Evolutionary conservation across 305 asterid genomes (phyloP).

Genomic region (Fraxinus sp.): DNA sequence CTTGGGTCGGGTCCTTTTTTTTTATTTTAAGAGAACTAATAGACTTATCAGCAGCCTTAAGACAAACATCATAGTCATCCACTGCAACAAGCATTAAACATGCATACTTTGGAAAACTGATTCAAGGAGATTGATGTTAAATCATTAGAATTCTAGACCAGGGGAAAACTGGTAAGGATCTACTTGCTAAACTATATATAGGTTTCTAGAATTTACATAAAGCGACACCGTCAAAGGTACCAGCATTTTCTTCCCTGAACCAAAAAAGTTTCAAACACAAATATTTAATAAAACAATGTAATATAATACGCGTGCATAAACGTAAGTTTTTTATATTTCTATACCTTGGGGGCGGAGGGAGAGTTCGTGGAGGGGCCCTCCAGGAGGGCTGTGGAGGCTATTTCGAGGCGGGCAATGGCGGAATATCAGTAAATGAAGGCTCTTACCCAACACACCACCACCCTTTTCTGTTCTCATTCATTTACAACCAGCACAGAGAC

Average conservation of each 20-base stretch:
- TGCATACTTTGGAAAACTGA: background rate
- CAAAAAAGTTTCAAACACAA: background rate
- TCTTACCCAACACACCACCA: too few species aligned
- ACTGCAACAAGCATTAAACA: background rate
- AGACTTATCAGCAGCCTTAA: background rate
- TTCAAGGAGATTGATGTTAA: too few species aligned
- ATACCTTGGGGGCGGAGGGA: slow-evolving; percentile 81
- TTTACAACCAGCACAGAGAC: too few species aligned
- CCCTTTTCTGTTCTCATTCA: too few species aligned
- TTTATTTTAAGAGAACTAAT: too few species aligned
- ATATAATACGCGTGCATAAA: background rate
- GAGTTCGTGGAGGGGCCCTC: too few species aligned
- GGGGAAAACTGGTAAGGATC: background rate
- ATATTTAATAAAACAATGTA: too few species aligned
- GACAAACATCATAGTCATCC: background rate
- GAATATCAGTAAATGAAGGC: background rate
- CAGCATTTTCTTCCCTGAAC: slow-evolving; percentile 55
- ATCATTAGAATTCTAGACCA: too few species aligned
- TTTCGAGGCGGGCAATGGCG: slow-evolving; percentile 78
- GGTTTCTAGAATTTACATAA: slow-evolving; percentile 30
- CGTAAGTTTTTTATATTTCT: too few species aligned
- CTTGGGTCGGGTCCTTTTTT: too few species aligned
- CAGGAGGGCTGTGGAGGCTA: slow-evolving; percentile 82
- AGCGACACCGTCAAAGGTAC: slow-evolving; percentile 90
- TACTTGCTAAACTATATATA: background rate